These are phyloP conservation scores for Eucalyptus globulus DNA, from an alignment of 345 rosid genomes.

Conservation along the genomic window DNA sequence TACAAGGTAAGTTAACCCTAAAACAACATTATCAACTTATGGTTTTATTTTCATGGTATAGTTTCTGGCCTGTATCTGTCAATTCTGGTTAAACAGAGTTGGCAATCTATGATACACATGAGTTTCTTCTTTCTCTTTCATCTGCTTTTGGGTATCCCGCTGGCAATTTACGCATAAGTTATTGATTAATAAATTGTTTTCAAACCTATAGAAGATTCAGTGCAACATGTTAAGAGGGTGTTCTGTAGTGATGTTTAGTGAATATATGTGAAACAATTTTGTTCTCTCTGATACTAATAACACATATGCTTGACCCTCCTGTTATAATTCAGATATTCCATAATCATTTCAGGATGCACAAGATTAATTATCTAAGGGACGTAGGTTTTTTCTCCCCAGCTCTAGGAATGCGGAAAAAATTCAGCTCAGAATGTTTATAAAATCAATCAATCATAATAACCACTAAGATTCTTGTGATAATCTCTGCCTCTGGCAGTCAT, in stretches of 20 bases:
- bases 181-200: not conserved
- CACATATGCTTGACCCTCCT: not conserved
- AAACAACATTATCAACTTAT: not conserved
- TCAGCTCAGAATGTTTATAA: not conserved
- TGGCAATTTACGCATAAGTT: not conserved
- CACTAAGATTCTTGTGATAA: not conserved
- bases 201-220: not conserved
- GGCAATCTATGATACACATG: not conserved
- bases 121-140: not conserved
- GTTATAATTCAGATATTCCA: not conserved
- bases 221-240: not conserved
- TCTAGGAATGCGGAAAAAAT: not conserved
- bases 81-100: not conserved
- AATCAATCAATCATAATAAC: not conserved
- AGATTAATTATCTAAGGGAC: not conserved
- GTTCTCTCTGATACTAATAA: not conserved
- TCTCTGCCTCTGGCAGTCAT: not conserved
- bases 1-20: conserved; percentile 41
- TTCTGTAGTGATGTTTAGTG: not conserved
- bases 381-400: not conserved
- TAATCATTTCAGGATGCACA: not conserved
- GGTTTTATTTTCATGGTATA: not conserved
- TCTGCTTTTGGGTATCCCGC: not conserved
- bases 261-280: not conserved
- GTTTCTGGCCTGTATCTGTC: not conserved